Evolutionary conservation across 345 rosid genomes (phyloP).

Genomic region (Limnanthes douglasii): DNA sequence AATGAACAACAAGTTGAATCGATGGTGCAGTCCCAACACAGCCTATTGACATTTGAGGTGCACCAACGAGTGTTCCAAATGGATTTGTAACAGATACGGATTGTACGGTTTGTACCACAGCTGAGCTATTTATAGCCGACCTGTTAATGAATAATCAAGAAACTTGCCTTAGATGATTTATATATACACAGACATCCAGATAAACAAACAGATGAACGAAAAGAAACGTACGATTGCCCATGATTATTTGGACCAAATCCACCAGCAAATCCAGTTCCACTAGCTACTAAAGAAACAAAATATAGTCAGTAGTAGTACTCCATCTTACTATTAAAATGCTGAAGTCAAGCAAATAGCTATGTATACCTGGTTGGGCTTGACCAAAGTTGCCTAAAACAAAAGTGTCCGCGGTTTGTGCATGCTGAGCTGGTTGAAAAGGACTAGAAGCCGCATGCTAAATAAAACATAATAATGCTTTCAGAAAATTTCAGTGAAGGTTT

Average conservation of each 20-base stretch:
- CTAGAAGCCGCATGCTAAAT: constrained; percentile 29
- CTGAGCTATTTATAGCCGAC: constrained; percentile 29
- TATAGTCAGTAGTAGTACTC: constrained; percentile 2
- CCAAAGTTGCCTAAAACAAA: constrained; percentile 37
- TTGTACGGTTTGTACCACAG: constrained; percentile 36
- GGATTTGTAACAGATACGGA: constrained; percentile 50
- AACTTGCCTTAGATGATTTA: too few species aligned
- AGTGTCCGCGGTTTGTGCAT: constrained; percentile 30
- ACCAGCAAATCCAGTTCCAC: constrained; percentile 25
- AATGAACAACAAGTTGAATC: too few species aligned
- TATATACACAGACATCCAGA: too few species aligned
- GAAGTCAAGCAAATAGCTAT: too few species aligned
- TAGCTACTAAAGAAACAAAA: constrained; percentile 17
- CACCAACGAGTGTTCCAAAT: constrained; percentile 78
- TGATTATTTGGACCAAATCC: constrained; percentile 31
- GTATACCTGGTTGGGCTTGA: constrained; percentile 42
- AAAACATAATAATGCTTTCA: constrained; percentile 2
- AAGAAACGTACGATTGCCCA: constrained; percentile 35
- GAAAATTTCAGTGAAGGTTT: constrained; percentile 1
- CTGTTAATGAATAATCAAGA: too few species aligned
- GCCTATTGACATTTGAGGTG: constrained; percentile 77
- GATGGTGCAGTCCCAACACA: constrained; percentile 63
- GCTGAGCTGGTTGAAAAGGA: constrained; percentile 34
- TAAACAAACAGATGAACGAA: too few species aligned
- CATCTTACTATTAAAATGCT: neutral